These are phyloP conservation scores for Umbelopsis ramanniana DNA, from an alignment of 192 early-diverging fungal species.

Conservation along the genomic window DNA sequence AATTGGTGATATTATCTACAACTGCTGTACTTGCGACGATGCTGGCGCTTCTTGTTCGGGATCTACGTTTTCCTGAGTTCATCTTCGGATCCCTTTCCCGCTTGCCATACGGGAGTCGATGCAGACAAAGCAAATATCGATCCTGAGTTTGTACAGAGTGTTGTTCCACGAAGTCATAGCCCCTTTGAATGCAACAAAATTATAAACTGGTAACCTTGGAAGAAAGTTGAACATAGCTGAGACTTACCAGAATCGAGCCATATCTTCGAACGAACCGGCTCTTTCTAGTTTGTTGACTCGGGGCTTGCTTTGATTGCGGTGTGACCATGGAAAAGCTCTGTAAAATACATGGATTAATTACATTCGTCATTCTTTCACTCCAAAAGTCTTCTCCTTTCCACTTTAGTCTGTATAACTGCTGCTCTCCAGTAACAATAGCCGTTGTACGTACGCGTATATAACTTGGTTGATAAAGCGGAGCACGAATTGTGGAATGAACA, in stretches of 20 bases:
- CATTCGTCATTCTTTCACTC: too few species aligned
- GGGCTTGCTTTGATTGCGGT: conserved; percentile 24
- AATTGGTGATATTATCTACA: neutral
- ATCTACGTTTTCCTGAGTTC: conserved; percentile 7
- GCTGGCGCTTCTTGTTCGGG: conserved; percentile 9
- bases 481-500: conserved; percentile 61
- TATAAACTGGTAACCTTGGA: conserved; percentile 35
- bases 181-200: conserved; percentile 20
- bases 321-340: conserved; percentile 21
- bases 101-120: conserved; percentile 70
- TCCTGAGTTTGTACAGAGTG: conserved; percentile 87
- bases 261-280: conserved; percentile 43
- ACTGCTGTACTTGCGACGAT: neutral
- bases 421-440: neutral
- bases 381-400: too few species aligned
- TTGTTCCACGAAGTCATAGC: conserved; percentile 63
- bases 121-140: conserved; percentile 82
- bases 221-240: neutral
- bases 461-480: conserved; percentile 39
- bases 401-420: neutral
- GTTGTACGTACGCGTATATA: conserved; percentile 28
- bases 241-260: conserved; percentile 46
- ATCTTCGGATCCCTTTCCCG: neutral
- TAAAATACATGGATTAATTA: neutral
- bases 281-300: conserved; percentile 41